Evolutionary conservation across 176 grass and related monocot species (phyloP), one percentile per base, ranked within the genome.

Genomic region (Miscanthus lutarioriparius): DNA sequence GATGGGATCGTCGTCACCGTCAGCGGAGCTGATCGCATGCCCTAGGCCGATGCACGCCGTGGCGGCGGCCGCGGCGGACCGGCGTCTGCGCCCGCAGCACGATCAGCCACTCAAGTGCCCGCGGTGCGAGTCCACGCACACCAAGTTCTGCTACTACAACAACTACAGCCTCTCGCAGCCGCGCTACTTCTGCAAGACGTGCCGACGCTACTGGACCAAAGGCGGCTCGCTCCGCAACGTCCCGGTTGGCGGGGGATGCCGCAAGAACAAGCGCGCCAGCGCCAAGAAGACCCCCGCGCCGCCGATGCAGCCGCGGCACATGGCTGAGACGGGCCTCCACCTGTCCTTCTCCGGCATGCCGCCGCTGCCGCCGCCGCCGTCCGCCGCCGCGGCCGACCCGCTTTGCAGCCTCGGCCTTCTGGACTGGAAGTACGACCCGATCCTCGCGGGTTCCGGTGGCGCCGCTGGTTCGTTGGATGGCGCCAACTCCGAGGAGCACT

Each of bases 141-240:
- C 95, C 92, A 97, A 94, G 80, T 97, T 97, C 92, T 97, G 95
- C 90, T 97, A 97, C 88, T 97, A 97, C 92, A 97, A 97, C 88
- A 97, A 97, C 78, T 97, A 97, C 86, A 97, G 95, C 66, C 88
- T 97, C 86, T 94, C 95, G 26, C 95, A 97, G 84, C 95, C 95
- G 7, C 87, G 95, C 69, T 97, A 97, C 92, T 97, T 97, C 81
- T 97, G 95, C 90, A 97, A 97, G 88, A 97, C 95, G 22, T 97
- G 95, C 86, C 88, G 95, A 40, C 90, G 95, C 74, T 97, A 97
- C 68, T 97, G 95, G 95, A 97, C 95, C 35, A 97, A 97, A 82
- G 95, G 95, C 44, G 95, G 95, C 45, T 94, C 88, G 20, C 92
- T 97, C 73, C 88, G 95, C 32, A 97, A 97, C 77, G 95, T 97